Conservation (phyloP, 176 grass and related monocot species). For the Carex scoparia region DNA sequence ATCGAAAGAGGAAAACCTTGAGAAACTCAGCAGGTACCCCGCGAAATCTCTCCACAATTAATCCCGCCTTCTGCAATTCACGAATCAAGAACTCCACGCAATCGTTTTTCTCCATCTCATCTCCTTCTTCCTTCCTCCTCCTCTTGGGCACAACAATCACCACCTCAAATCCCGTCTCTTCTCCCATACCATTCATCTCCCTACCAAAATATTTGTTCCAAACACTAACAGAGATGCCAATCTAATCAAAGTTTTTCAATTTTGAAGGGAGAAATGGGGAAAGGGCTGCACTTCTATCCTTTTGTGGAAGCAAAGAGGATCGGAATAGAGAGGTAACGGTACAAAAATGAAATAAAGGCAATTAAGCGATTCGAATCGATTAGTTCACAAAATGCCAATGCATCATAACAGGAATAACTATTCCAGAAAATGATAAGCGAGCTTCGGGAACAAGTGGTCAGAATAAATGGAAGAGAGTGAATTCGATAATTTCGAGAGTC, state of each 20-base stretch:
- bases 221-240: neutral
- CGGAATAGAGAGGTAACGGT: constrained; percentile 9
- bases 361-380: neutral
- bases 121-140: constrained; percentile 15
- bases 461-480: constrained; percentile 3
- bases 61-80: constrained; percentile 53
- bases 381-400: neutral
- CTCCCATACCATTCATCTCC: constrained; percentile 31
- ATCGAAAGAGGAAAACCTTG: constrained; percentile 38
- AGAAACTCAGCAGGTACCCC: constrained; percentile 83
- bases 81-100: constrained; percentile 54
- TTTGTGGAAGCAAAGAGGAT: constrained; percentile 21
- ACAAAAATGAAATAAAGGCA: constrained; percentile 7
- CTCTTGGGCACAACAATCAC: constrained; percentile 68
- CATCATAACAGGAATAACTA: neutral
- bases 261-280: constrained; percentile 24
- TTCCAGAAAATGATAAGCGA: neutral
- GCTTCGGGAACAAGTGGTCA: neutral
- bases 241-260: constrained; percentile 17
- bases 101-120: constrained; percentile 1
- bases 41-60: constrained; percentile 67
- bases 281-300: constrained; percentile 20
- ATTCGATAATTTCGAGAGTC: neutral
- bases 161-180: constrained; percentile 67
- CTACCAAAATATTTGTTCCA: neutral